A percentile compares a stretch with the other conserved stretches of the same genome.
phyloP scores from a whole-genome alignment of 108 stramenopile species.

The Aurantiochytrium sp. region DNA sequence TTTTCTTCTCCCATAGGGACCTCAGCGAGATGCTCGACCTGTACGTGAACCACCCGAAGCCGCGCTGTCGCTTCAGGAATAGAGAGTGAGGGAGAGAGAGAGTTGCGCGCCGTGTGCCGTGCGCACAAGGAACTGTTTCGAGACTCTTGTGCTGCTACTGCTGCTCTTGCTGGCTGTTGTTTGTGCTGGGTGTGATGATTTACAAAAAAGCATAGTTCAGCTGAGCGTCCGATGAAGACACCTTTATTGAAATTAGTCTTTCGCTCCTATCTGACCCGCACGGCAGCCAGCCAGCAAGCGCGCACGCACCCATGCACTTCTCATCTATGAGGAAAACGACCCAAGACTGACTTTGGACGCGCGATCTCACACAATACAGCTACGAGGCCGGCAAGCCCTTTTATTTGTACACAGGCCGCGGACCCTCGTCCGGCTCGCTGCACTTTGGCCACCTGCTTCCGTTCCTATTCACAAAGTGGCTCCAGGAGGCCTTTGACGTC shows the following conservation, averaged over 20 bases:
- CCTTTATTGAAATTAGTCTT: slow-evolving; percentile 26
- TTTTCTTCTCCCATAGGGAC: slow-evolving; percentile 98
- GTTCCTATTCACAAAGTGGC: slow-evolving; percentile 91
- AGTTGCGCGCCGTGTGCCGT: slow-evolving; percentile 32
- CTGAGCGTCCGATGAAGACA: slow-evolving; percentile 8
- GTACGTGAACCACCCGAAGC: slow-evolving; percentile 47
- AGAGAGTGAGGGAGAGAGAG: too few relatives aligned
- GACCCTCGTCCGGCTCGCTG: slow-evolving; percentile 88
- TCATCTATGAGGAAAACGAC: too few relatives aligned
- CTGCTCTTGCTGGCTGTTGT: not conserved
- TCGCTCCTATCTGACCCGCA: slow-evolving; percentile 32
- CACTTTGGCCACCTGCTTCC: slow-evolving; percentile 96
- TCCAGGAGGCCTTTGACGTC: slow-evolving; percentile 90
- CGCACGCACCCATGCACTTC: too few relatives aligned
- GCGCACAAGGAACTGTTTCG: not conserved
- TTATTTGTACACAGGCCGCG: slow-evolving; percentile 97
- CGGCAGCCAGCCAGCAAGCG: not conserved
- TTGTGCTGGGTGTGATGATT: not conserved
- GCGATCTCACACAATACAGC: too few relatives aligned
- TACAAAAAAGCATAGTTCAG: slow-evolving; percentile 5
- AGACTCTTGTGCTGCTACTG: not conserved
- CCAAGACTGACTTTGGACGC: too few relatives aligned
- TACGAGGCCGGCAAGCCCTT: slow-evolving; percentile 65
- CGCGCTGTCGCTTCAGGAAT: too few relatives aligned
- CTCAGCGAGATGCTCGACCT: slow-evolving; percentile 74